Base-by-base conservation (phyloP, 2,329 filamentous ascomycete genomes). In the Cladobotryum mycophilum region DNA sequence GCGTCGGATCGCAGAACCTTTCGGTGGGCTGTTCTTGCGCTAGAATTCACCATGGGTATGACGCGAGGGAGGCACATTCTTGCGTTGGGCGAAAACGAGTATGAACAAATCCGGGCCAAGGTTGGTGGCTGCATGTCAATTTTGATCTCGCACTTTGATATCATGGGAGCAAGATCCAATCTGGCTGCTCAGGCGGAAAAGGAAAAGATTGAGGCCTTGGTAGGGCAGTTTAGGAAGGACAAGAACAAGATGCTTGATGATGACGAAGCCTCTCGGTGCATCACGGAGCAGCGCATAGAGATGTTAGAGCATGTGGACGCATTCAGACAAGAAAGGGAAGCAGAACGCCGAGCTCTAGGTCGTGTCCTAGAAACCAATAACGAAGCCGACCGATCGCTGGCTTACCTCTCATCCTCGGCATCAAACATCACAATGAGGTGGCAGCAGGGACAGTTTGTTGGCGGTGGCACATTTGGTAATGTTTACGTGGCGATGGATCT, bases 361-460 rank as follows among this genome's bases (percentile, higher is more conserved):
- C 82, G 89, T 45, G 93, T 99, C 17, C 74, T 99, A 54, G 93
- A 99, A 71, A 90, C 90, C 53, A 92, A 86, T 49, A 97, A 95
- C 66, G 93, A 97, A 70, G 91, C 95, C 12, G 93, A 99, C 68
- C 86, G 92, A 48, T 96, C 92, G 25, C 79, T 99, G 38, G 95
- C 92, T 1, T 95, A 91, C 63, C 81, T 99, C 15, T 96, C 91
- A 2, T 93, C 92, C 0, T 95, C 89, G 38, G 89, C 92, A 13
- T 96, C 90, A 18, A 97, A 97, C 64, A 88, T 97, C 52, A 95
- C 89, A 41, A 82, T 97, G 71, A 85, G 93, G 56, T 99, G 93
- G 93, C 93, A 97, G 67, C 93, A 96, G 74, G 93, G 93, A n/a
- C 89, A 95, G 61, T 99, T 95, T 64, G 89, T 99, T 41, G 93